Evolutionary conservation across 345 rosid genomes (phyloP), one percentile per base, ranked within the genome.

Genomic region (Raphanus raphanistrum): DNA sequence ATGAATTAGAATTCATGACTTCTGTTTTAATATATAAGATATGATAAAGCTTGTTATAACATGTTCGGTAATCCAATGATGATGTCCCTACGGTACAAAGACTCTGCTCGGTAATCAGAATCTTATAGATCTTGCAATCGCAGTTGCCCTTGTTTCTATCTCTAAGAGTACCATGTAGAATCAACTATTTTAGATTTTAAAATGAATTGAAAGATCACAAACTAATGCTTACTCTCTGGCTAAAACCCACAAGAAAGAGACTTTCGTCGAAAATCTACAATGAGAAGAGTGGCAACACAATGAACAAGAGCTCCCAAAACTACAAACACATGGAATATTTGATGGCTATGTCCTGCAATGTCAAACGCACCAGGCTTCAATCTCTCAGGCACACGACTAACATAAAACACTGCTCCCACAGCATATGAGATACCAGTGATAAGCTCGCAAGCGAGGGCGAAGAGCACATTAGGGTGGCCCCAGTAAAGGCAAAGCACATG

Each of bases 351-450:
- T 41, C 99, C 97, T 15, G 87, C 94, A 65, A 92, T 86, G 70
- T 95, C 99, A 38, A 95, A 95, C 21, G 87, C 84, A 2, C 99
- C 96, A 1, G 99, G 99, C 77, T 87, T 90, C 98, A 97, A 95
- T 66, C 88, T 82, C 82, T 92, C 98, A 0, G 98, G 98, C 26
- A 95, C 79, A 80, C 98, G 88, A 16, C 84, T 74, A 4, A 88
- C 84, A 35, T 92, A 91, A 76, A 95, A 84, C 9, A 69, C 85
- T 0, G 86, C 94, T 48, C 99, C 99, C 1, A 65, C 70, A 57
- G 82, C 87, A 31, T 92, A 95, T 6, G 90, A 74, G 38, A 90
- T 0, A 0, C 75, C 93, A 85, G 92, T 91, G 3, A 82, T 79
- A 21, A 95, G 84, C 85, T 95, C 99, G 2, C 82, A 88, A 65